Evolutionary conservation across 257 asterid genomes (phyloP).

Genomic region (Solanum sejunctum): DNA sequence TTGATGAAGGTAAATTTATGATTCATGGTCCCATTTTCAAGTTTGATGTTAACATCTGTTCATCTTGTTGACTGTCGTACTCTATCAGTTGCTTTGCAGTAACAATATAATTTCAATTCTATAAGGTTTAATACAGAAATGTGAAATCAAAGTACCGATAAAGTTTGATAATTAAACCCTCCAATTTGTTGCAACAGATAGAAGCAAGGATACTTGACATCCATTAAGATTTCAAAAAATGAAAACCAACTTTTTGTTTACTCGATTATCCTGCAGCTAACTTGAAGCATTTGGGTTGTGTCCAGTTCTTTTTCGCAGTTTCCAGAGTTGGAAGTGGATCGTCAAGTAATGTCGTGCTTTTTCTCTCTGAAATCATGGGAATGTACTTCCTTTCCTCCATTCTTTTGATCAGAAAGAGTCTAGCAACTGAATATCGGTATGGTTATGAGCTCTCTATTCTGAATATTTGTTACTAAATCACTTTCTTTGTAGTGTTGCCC

Average conservation of each 20-base stretch:
- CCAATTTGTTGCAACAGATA: not conserved
- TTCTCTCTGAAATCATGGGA: conserved; percentile 99
- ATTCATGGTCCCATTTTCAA: not conserved
- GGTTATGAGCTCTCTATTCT: not conserved
- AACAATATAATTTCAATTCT: not conserved
- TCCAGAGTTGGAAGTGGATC: conserved; percentile 99
- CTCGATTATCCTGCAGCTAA: not conserved
- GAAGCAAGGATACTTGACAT: not conserved
- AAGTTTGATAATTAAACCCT: not conserved
- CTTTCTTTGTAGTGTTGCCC: not conserved
- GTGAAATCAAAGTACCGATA: not conserved
- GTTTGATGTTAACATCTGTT: not conserved
- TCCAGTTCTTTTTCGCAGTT: conserved; percentile 96
- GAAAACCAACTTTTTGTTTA: not conserved
- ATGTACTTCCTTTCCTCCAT: conserved; percentile 94
- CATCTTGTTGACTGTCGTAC: not conserved
- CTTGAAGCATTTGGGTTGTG: conserved; percentile 7
- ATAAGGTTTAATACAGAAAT: not conserved
- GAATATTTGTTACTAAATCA: not conserved
- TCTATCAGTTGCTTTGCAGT: not conserved
- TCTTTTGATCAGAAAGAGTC: conserved; percentile 85
- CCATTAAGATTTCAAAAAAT: not conserved
- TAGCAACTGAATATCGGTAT: conserved; percentile 91
- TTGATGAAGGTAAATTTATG: conserved; percentile 66
- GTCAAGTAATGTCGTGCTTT: conserved; percentile 95